Conservation (phyloP, 768 basidiomycete genomes). For the Saitozyma sp. region DNA sequence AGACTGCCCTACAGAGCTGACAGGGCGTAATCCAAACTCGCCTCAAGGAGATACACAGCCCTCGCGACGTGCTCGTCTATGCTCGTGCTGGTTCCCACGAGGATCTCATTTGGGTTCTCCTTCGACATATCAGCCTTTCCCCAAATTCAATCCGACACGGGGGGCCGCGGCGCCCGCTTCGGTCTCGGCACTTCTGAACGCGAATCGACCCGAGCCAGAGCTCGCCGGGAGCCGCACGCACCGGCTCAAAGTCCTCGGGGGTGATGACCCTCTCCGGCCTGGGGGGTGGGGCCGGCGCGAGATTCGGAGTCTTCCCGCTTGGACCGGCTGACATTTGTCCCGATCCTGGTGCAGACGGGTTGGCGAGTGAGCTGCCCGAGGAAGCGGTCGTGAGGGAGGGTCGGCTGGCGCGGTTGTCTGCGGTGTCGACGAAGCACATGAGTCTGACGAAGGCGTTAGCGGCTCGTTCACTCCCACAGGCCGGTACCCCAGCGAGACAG, state of each 20-base stretch:
- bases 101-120: conserved; percentile 49
- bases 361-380: not conserved
- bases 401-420: conserved; percentile 25
- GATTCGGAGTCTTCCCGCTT: too few species aligned
- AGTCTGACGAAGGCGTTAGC: conserved; percentile 13
- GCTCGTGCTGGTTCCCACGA: conserved; percentile 32
- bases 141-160: too few species aligned
- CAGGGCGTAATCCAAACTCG: conserved; percentile 10
- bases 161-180: not conserved
- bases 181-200: not conserved
- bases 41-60: conserved; percentile 38
- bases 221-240: conserved; percentile 9
- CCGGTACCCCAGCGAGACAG: too few species aligned
- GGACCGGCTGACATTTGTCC: too few species aligned
- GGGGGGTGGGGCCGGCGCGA: not conserved
- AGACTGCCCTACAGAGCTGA: too few species aligned
- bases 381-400: not conserved
- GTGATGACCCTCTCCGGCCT: conserved; percentile 23
- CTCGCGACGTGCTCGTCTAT: conserved; percentile 37
- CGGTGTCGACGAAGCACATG: conserved; percentile 44
- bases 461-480: too few species aligned
- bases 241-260: conserved; percentile 43
- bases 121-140: conserved; percentile 9
- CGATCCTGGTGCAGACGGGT: too few species aligned
- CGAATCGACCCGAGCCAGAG: not conserved